A percentile compares a stretch with the other conserved stretches of the same genome.
These are phyloP conservation scores for Penicillium sp. DNA, from an alignment of 2,329 filamentous ascomycete species.

Conservation along the genomic window DNA sequence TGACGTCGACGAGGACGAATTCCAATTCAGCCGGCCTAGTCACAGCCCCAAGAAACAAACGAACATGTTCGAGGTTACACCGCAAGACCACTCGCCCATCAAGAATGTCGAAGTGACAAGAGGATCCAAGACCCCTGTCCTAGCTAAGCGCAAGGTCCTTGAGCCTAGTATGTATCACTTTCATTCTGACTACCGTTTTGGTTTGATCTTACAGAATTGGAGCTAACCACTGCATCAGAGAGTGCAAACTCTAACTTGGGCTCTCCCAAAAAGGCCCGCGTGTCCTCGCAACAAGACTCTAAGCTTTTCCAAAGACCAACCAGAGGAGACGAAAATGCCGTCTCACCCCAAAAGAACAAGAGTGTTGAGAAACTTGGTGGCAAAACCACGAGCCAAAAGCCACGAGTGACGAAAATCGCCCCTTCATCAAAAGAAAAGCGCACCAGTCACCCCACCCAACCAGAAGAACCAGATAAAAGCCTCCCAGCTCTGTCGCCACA, in stretches of 20 bases:
- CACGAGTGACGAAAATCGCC: constrained; percentile 9
- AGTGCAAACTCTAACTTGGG: constrained; percentile 50
- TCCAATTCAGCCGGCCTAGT: constrained; percentile 34
- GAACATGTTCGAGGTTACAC: constrained; percentile 8
- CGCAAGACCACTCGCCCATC: constrained; percentile 12
- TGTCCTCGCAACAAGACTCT: constrained; percentile 14
- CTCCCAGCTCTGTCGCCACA: neutral
- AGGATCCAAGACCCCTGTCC: constrained; percentile 13
- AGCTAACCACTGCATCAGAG: constrained; percentile 39
- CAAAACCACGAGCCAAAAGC: constrained; percentile 8
- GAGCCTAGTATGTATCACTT: constrained; percentile 43
- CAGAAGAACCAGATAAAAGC: constrained; percentile 2
- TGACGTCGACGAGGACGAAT: constrained; percentile 31
- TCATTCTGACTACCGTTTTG: neutral
- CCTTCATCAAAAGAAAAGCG: constrained; percentile 17
- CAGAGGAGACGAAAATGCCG: constrained; percentile 16
- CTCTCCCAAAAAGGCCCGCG: constrained; percentile 32
- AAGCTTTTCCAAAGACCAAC: constrained; percentile 13
- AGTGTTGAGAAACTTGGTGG: constrained; percentile 7
- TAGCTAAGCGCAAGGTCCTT: constrained; percentile 37
- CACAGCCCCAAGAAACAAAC: constrained; percentile 18
- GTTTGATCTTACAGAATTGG: neutral
- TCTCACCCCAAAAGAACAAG: constrained; percentile 18
- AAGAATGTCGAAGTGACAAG: constrained; percentile 19
- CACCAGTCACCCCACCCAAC: constrained; percentile 8